Evolutionary conservation across 108 stramenopile species (phyloP).

Genomic region (Thalassiosira profunda): DNA sequence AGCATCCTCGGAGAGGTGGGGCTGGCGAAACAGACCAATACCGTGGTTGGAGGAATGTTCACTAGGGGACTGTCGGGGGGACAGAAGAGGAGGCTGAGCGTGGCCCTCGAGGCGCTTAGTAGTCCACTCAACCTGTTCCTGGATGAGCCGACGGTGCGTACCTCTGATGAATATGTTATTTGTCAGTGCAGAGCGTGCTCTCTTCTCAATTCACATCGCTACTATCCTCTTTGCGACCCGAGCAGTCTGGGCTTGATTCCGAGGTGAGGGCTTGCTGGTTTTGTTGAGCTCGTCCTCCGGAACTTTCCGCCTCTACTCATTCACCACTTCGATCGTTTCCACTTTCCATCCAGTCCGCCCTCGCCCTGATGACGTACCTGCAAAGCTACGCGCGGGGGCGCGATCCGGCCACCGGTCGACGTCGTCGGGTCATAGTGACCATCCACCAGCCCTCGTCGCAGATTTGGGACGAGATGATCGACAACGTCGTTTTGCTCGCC

Average conservation of each 20-base stretch:
- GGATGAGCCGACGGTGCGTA: slow-evolving; percentile 48
- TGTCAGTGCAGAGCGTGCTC: too few relatives aligned
- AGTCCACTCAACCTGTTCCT: slow-evolving; percentile 52
- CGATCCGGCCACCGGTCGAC: slow-evolving; percentile 19
- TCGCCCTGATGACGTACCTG: slow-evolving; percentile 57
- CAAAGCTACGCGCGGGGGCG: slow-evolving; percentile 40
- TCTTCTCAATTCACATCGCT: too few relatives aligned
- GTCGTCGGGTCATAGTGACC: slow-evolving; percentile 58
- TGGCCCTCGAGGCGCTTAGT: slow-evolving; percentile 74
- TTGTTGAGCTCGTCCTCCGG: too few relatives aligned
- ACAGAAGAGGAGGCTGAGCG: slow-evolving; percentile 79
- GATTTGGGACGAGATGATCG: slow-evolving; percentile 63
- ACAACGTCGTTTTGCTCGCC: slow-evolving; percentile 56
- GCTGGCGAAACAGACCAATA: slow-evolving; percentile 42
- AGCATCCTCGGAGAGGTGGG: slow-evolving; percentile 59
- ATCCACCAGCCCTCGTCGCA: slow-evolving; percentile 64
- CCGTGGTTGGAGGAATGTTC: slow-evolving; percentile 74
- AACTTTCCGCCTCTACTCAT: too few relatives aligned
- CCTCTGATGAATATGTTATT: too few relatives aligned
- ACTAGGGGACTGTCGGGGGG: slow-evolving; percentile 77
- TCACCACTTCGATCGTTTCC: too few relatives aligned
- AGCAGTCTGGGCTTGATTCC: slow-evolving; percentile 42
- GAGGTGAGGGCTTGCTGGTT: too few relatives aligned
- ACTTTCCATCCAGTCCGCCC: too few relatives aligned
- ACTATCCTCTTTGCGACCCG: too few relatives aligned